Evolutionary conservation across 805 yeast genomes (phyloP).

Genomic region (Metschnikowia shivogae): DNA sequence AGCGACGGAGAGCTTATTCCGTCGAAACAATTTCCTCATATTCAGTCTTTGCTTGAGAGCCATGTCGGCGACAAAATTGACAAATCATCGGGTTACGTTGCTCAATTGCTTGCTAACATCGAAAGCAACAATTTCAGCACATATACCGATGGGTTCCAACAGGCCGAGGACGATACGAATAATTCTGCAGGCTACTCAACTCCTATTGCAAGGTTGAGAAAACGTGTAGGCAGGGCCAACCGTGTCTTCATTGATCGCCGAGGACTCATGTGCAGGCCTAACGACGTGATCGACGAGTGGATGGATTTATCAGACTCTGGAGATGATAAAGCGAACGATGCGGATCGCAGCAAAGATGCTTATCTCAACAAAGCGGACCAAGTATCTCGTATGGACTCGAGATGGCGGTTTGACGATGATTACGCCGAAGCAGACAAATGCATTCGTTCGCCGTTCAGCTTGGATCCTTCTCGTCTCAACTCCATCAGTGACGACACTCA

Average conservation of each 20-base stretch:
- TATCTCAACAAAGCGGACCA: constrained; percentile 46
- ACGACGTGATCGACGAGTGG: constrained; percentile 36
- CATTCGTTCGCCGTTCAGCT: constrained; percentile 48
- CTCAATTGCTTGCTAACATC: constrained; percentile 37
- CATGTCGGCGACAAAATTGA: constrained; percentile 21
- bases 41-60: constrained; percentile 36
- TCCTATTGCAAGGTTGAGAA: constrained; percentile 60
- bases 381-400: constrained; percentile 49
- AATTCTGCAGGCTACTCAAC: constrained; percentile 37
- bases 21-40: constrained; percentile 45
- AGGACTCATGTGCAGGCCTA: constrained; percentile 41
- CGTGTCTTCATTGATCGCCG: constrained; percentile 72
- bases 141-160: constrained; percentile 37
- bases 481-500: constrained; percentile 84
- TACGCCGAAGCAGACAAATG: constrained; percentile 37
- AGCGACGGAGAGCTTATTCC: constrained; percentile 48
- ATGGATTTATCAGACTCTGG: constrained; percentile 36
- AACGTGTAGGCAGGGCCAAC: constrained; percentile 70
- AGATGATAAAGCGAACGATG: constrained; percentile 11
- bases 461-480: constrained; percentile 80
- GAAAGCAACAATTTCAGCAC: constrained; percentile 37
- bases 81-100: constrained; percentile 31
- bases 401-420: constrained; percentile 68
- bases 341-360: constrained; percentile 28
- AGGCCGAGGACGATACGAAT: constrained; percentile 15